Evolutionary conservation across 2,329 filamentous ascomycete genomes (phyloP), one percentile per base, ranked within the genome.

Genomic region (Aspergillus calidoustus): DNA sequence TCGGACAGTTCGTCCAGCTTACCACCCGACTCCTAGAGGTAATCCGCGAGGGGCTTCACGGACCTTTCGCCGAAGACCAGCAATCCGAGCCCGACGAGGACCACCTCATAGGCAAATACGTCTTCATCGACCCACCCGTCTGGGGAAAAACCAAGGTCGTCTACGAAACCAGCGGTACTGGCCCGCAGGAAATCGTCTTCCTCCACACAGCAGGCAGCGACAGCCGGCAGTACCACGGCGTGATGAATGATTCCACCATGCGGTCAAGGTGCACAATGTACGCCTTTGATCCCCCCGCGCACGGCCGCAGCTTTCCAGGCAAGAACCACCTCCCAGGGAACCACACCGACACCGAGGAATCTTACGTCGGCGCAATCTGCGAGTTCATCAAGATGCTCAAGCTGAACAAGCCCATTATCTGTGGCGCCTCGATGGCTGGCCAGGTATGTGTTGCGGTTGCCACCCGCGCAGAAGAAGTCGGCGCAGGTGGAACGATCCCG

Each of bases 341-440:
- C 30, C 49, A 52, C 30, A 31, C 30, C 13, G 38, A 52, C 7
- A 52, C 15, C 17, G 49, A 52, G n/a, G 49, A 52, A 4, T 23
- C 49, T 2, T 52, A 52, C 7, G 30, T 52, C 5, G 49, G 30
- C 1, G 25, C 23, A 28, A 34, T 52, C 30, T 7, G 25, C 2
- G 28, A 34, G 30, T 31, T 52, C 7, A 28, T 52, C 9, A 52
- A 52, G n/a, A 25, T 9, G 6, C 11, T 52, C 23, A 52, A 52
- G n/a, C 25, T 52, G 8, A 28, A 52, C 49, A 52, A 23, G 49
- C 49, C 49, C 9, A 52, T 52, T 19, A 11, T 52, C 30, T 52
- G 49, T 2, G 49, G 49, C 9, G 49, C 49, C 23, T 52, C 49
- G 15, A 52, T 52, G 49, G 49, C 49, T 2, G 49, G 49, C 6